Base-by-base conservation (phyloP, 768 basidiomycete genomes). In the Termitomyces sp. region DNA sequence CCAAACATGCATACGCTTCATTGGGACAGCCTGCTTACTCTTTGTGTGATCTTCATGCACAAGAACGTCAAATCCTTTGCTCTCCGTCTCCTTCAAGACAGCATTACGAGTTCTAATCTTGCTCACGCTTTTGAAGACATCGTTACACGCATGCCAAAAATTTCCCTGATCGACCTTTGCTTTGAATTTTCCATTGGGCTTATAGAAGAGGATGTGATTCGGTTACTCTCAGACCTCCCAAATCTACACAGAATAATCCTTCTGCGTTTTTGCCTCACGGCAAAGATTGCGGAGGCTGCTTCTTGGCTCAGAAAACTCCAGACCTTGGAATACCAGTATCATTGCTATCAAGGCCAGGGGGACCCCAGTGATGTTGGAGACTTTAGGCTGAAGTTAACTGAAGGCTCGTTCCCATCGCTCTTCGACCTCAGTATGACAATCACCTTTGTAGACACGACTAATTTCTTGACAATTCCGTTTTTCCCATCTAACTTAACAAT, bases 1-100 rank as follows among this genome's bases (percentile, higher is more conserved):
- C 86, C 86, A 7, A 79, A 79, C 61, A 69, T 85, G 57, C 76
- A 77, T 42, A 73, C 74, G 3, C 70, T 88, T 6, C 68, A 75
- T 18, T 87, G 84, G 84, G 65, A 67, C 32, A 72, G 66, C 2
- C 57, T 66, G 0, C 63, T 73, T 4, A 44, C 61, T 18, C 64
- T 72, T 12, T 72, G 68, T 42, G 75, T 82, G 26, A 64, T 86
- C 54, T 87, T 87, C 69, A 83, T 87, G 77, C 82, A 84, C 64
- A 68, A 70, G 36, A 76, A 74, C 48, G 70, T 88, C 57, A 81
- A 73, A 59, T 63, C 53, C 12, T 72, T 78, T 51, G 59, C 61
- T 28, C 53, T 77, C 10, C 61, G 52, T 57, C 65, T 76, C 13
- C 67, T 69, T 58, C n/a, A 4, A 9, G 47, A 50, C 18, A 30